Evolutionary conservation across 495 filamentous ascomycete genomes (phyloP).

Genomic region (Penicillium pulvis): DNA sequence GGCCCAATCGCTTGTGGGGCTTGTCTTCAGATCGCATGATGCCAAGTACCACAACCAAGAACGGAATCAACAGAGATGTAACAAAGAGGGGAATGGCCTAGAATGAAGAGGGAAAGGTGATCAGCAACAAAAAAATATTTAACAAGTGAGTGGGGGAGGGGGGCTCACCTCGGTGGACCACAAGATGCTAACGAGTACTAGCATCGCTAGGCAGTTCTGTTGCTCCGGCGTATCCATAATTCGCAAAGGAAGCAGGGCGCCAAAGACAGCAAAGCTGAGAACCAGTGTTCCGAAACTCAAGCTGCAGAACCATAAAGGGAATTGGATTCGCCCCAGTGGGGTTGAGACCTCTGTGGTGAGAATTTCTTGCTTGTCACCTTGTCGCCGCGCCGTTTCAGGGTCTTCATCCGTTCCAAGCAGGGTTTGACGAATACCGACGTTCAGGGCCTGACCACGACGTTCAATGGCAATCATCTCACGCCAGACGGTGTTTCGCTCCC

Average conservation of each 20-base stretch:
- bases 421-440: constrained; percentile 76
- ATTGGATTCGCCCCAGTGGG: constrained; percentile 74
- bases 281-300: constrained; percentile 78
- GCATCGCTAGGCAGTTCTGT: constrained; percentile 92
- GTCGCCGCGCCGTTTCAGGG: constrained; percentile 66
- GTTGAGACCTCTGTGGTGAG: constrained; percentile 70
- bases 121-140: constrained; percentile 21
- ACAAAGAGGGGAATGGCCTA: constrained; percentile 97
- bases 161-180: constrained; percentile 90
- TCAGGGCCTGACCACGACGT: constrained; percentile 91
- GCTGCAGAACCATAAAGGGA: constrained; percentile 82
- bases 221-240: constrained; percentile 85
- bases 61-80: constrained; percentile 90
- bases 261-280: constrained; percentile 69
- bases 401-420: constrained; percentile 77
- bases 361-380: constrained; percentile 77
- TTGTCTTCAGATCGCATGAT: constrained; percentile 78
- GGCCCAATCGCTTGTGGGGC: constrained; percentile 66
- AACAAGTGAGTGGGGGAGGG: background rate
- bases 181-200: constrained; percentile 89
- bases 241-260: constrained; percentile 67
- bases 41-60: constrained; percentile 82
- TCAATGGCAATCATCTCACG: constrained; percentile 98
- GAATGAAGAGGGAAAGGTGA: constrained; percentile 1
- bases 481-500: constrained; percentile 99